Evolutionary conservation across 2,329 filamentous ascomycete species (phyloP).

Genomic region (Keithomyces neogunnii): DNA sequence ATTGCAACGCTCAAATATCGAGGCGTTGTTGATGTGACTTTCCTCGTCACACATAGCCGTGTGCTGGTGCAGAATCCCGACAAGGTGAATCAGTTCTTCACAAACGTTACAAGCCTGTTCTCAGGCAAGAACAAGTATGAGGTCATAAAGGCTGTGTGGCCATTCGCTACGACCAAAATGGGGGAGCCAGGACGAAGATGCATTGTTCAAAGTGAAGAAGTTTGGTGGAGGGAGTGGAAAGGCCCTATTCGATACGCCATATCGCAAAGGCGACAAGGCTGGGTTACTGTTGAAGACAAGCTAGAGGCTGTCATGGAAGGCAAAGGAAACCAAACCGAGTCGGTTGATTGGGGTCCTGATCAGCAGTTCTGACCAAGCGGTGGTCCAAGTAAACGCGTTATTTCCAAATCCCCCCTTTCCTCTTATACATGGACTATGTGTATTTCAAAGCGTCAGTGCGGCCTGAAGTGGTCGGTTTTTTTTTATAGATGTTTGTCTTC

Average conservation of each 20-base stretch:
- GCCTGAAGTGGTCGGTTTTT: no score
- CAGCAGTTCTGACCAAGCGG: not conserved
- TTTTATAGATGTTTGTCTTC: no score
- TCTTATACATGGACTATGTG: no score
- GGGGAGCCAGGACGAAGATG: conserved; percentile 36
- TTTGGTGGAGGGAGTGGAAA: conserved; percentile 40
- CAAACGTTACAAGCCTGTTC: conserved; percentile 42
- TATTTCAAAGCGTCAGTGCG: no score
- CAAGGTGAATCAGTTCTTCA: conserved; percentile 45
- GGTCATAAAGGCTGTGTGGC: conserved; percentile 48
- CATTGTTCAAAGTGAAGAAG: conserved; percentile 46
- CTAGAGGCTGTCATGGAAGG: conserved; percentile 45
- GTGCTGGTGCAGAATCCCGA: conserved; percentile 44
- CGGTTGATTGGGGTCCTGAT: conserved; percentile 38
- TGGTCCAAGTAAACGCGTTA: no score
- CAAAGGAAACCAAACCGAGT: conserved; percentile 25
- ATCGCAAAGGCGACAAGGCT: conserved; percentile 30
- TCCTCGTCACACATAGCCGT: conserved; percentile 39
- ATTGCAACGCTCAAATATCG: conserved; percentile 41
- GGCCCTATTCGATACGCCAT: conserved; percentile 33
- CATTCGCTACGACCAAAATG: conserved; percentile 41
- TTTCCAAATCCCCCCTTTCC: no score
- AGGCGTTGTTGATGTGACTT: conserved; percentile 39
- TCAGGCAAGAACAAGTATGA: conserved; percentile 45
- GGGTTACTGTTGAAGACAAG: conserved; percentile 44